These are phyloP conservation scores for Debaryomyces prosopidis DNA, from an alignment of 805 yeast genomes.

Conservation along the genomic window DNA sequence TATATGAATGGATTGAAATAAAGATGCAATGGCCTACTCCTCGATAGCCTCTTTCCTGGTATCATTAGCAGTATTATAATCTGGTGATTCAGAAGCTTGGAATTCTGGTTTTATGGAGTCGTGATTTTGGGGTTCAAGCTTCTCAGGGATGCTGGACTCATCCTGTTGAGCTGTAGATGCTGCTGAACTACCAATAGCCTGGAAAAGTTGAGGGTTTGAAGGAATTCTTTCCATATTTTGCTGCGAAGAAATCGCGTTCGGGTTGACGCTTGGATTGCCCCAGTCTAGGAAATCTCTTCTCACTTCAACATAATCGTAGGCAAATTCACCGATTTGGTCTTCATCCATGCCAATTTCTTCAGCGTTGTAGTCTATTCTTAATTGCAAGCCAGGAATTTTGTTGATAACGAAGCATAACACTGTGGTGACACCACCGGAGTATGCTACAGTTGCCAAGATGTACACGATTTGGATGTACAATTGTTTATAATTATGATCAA, in stretches of 20 bases:
- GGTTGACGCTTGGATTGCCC: slow-evolving; percentile 32
- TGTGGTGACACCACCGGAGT: slow-evolving; percentile 74
- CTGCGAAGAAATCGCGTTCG: background rate
- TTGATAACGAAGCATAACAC: slow-evolving; percentile 72
- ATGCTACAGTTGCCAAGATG: slow-evolving; percentile 72
- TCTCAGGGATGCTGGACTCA: slow-evolving; percentile 9
- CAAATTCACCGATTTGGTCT: slow-evolving; percentile 97
- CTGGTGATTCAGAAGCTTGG: too few species aligned
- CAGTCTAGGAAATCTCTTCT: slow-evolving; percentile 81
- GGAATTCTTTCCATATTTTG: background rate
- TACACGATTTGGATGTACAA: slow-evolving; percentile 88
- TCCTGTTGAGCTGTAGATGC: slow-evolving; percentile 3
- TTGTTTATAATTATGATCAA: slow-evolving; percentile 87
- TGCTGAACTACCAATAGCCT: slow-evolving; percentile 7
- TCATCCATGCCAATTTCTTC: slow-evolving; percentile 93
- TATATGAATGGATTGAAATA: background rate
- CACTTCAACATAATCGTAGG: slow-evolving; percentile 97
- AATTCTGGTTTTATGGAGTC: too few species aligned
- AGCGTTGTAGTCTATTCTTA: slow-evolving; percentile 80
- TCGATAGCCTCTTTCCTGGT: background rate
- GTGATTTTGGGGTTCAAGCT: slow-evolving; percentile 1
- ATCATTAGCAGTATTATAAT: too few species aligned
- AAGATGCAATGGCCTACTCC: background rate
- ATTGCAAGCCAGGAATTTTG: slow-evolving; percentile 75
- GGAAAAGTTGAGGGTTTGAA: slow-evolving; percentile 2